Evolutionary conservation across 164 flowering plant genomes (phyloP).

Genomic region (Annona cherimola): DNA sequence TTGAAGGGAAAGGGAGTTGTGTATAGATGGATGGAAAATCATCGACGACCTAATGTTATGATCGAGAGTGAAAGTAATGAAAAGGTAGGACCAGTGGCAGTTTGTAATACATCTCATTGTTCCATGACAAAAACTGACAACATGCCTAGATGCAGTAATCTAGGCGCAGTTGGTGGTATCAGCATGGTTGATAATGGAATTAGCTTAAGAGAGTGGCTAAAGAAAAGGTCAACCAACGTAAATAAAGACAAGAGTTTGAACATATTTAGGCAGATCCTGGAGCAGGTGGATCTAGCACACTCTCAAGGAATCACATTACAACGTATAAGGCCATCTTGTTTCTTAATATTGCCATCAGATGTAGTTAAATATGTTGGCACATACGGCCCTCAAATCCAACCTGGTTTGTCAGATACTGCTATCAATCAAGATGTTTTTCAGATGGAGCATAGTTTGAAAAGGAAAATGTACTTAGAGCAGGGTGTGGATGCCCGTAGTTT

Average conservation of each 20-base stretch:
- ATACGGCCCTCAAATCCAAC: constrained; percentile 13
- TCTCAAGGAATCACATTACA: constrained; percentile 54
- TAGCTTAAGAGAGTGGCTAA: constrained; percentile 69
- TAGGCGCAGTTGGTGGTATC: constrained; percentile 16
- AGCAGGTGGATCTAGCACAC: constrained; percentile 57
- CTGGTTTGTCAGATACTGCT: constrained; percentile 20
- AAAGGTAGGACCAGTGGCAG: constrained; percentile 20
- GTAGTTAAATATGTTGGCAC: constrained; percentile 54
- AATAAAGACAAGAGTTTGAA: constrained; percentile 46
- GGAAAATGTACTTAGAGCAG: constrained; percentile 36
- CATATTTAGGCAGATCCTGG: constrained; percentile 68
- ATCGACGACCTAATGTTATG: constrained; percentile 23
- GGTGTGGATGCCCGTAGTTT: constrained; percentile 16
- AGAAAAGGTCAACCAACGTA: constrained; percentile 26
- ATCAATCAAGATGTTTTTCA: constrained; percentile 20
- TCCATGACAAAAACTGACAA: constrained; percentile 19
- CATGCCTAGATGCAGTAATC: constrained; percentile 16
- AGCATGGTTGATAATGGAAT: constrained; percentile 32
- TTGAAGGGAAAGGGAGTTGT: constrained; percentile 75
- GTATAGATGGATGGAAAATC: constrained; percentile 26
- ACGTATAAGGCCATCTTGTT: constrained; percentile 68
- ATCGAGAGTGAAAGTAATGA: constrained; percentile 19
- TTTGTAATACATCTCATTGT: constrained; percentile 27
- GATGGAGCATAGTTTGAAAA: constrained; percentile 17
- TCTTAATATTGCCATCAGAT: constrained; percentile 49